Conservation (phyloP, 78 protist genomes). For the Dictyostelium firmibasis region DNA sequence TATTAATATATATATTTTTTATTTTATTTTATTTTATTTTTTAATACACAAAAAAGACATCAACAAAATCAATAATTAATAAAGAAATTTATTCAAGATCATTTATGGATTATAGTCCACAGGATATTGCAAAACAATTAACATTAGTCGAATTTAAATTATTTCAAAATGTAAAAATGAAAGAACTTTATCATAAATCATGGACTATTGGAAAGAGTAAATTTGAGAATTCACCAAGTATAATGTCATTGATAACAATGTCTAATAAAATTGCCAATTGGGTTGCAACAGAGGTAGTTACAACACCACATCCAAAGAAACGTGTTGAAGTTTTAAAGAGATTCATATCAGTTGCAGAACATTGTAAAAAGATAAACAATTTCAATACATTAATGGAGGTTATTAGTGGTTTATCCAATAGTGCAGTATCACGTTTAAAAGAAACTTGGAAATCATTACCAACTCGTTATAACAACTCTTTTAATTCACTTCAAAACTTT, state of each 20-base stretch:
- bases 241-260: slow-evolving; percentile 49
- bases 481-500: slow-evolving; percentile 24
- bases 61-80: neutral
- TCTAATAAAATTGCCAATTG: slow-evolving; percentile 57
- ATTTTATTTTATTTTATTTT: neutral
- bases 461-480: neutral
- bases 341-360: slow-evolving; percentile 43
- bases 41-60: neutral
- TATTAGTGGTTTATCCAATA: slow-evolving; percentile 59
- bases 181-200: slow-evolving; percentile 48
- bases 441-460: slow-evolving; percentile 82
- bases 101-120: slow-evolving; percentile 62
- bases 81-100: slow-evolving; percentile 36
- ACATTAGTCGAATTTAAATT: slow-evolving; percentile 36
- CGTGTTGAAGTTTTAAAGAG: slow-evolving; percentile 51
- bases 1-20: neutral
- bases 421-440: slow-evolving; percentile 68
- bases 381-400: slow-evolving; percentile 83
- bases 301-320: slow-evolving; percentile 80
- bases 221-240: slow-evolving; percentile 28
- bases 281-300: slow-evolving; percentile 64
- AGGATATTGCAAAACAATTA: slow-evolving; percentile 63
- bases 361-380: slow-evolving; percentile 80
- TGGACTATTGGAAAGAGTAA: slow-evolving; percentile 57
- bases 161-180: slow-evolving; percentile 21